Conservation (phyloP, 768 basidiomycete genomes). For the Hericium erinaceus region DNA sequence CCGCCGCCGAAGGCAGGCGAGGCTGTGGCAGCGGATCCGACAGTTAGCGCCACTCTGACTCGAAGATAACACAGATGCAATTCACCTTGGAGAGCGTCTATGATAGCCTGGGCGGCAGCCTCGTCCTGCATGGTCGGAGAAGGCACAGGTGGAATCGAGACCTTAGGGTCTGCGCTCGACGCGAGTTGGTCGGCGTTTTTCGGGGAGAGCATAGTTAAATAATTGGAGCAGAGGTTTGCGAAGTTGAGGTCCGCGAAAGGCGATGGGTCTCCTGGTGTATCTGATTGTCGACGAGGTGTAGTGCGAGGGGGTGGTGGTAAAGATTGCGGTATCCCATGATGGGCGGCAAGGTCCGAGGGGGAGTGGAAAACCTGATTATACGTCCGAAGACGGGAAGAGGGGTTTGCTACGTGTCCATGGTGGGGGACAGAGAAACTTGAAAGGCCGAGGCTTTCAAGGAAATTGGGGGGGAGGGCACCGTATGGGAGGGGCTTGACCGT, state of each 20-base stretch:
- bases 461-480: slow-evolving; percentile 26
- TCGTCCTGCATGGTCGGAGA: slow-evolving; percentile 1
- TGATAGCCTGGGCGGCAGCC: slow-evolving; percentile 11
- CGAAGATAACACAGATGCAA: neutral
- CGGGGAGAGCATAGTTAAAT: slow-evolving; percentile 59
- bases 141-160: slow-evolving; percentile 16
- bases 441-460: slow-evolving; percentile 45
- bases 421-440: slow-evolving; percentile 39
- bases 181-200: slow-evolving; percentile 32
- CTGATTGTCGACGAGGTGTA: slow-evolving; percentile 32
- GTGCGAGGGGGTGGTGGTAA: slow-evolving; percentile 62
- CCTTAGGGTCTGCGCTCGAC: slow-evolving; percentile 24
- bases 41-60: neutral
- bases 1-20: slow-evolving; percentile 25
- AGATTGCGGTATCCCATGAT: slow-evolving; percentile 71
- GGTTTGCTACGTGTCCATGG: slow-evolving; percentile 51
- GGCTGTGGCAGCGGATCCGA: slow-evolving; percentile 13
- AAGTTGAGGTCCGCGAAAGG: slow-evolving; percentile 36
- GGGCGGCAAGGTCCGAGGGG: slow-evolving; percentile 60
- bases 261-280: slow-evolving; percentile 21
- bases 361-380: slow-evolving; percentile 50
- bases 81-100: slow-evolving; percentile 10
- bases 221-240: slow-evolving; percentile 43
- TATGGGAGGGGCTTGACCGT: slow-evolving; percentile 26
- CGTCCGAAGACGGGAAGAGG: slow-evolving; percentile 57